Base-by-base conservation (phyloP, 306 rosid species). In the Leucaena leucocephala region DNA sequence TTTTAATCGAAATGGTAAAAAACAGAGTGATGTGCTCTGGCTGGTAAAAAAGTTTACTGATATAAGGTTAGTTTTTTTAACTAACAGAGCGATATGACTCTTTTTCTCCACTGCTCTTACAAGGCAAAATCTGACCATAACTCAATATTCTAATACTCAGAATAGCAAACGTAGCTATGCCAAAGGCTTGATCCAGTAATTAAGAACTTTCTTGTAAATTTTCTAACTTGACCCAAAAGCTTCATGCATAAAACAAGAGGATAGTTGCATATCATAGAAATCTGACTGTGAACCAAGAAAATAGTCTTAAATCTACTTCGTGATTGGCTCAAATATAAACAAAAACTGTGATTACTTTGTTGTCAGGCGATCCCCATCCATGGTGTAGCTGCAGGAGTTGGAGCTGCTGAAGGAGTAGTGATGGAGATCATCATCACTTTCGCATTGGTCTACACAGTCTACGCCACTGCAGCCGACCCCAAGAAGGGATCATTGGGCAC, bases 381-480 rank as follows among this genome's bases (percentile, higher is more conserved):
- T 83, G 71, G 94, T 71, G 72, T 94, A 14, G 92, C 89, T 9
- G 76, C 90, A 0, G 97, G 92, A 78, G 88, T 92, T 17, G 62
- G 62, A 7, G 34, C 34, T n/a, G 62, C 12, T 55, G 62, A 55
- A 19, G 62, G 62, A 55, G 62, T 92, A 3, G 90, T 90, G 8
- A 77, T 84, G 44, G 96, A 94, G 87, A 90, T 90, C 67, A 74
- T 94, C 71, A 89, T 88, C 83, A 92, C 98, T 54, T 94, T 94
- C 78, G 94, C 81, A 22, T 81, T 94, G 86, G 98, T 94, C 2
- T 94, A 94, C 94, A 94, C 96, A 0, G 98, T 94, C 16, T 92
- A 86, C 55, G 98, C 98, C 68, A 94, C 97, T 64, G 98, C 97
- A 81, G 97, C 96, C 70, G 98, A 94, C 44, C 98, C 98, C 43